These are phyloP conservation scores for Dendrocalamus latiflorus DNA, from an alignment of 202 grass and related monocot genomes.

Conservation along the genomic window DNA sequence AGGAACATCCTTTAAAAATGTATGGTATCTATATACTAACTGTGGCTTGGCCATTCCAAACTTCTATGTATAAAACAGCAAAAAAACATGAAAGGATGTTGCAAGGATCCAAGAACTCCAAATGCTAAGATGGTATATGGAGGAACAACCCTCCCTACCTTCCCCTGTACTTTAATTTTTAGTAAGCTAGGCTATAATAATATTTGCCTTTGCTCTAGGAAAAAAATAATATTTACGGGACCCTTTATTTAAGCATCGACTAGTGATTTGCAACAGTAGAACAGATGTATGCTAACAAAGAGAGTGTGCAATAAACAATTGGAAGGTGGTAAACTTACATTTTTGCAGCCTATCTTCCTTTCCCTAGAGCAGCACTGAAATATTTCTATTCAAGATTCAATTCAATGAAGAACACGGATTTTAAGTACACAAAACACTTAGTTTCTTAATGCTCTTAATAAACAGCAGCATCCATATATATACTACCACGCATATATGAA, in stretches of 20 bases:
- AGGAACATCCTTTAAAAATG: not conserved
- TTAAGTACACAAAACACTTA: not conserved
- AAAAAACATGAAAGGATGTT: not conserved
- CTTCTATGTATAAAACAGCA: not conserved
- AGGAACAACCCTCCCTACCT: not conserved
- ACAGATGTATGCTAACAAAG: not conserved
- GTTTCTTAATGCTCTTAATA: not conserved
- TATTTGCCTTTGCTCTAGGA: not conserved
- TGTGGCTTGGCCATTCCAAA: not conserved
- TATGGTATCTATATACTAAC: not conserved
- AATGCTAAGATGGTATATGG: constrained; percentile 1
- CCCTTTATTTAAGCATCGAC: not conserved
- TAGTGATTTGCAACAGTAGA: not conserved
- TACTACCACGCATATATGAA: not conserved
- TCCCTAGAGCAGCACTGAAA: constrained; percentile 70
- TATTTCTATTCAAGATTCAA: constrained; percentile 53
- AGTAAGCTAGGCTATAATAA: not conserved
- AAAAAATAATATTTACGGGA: not conserved
- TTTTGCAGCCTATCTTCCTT: constrained; percentile 82
- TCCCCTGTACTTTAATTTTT: not conserved
- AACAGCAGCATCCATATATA: not conserved
- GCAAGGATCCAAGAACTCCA: not conserved
- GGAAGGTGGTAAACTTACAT: constrained; percentile 48
- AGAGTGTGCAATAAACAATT: not conserved
- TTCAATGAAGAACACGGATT: constrained; percentile 13